Base-by-base conservation (phyloP, 78 protist species). In the Goniomonas avonlea region DNA sequence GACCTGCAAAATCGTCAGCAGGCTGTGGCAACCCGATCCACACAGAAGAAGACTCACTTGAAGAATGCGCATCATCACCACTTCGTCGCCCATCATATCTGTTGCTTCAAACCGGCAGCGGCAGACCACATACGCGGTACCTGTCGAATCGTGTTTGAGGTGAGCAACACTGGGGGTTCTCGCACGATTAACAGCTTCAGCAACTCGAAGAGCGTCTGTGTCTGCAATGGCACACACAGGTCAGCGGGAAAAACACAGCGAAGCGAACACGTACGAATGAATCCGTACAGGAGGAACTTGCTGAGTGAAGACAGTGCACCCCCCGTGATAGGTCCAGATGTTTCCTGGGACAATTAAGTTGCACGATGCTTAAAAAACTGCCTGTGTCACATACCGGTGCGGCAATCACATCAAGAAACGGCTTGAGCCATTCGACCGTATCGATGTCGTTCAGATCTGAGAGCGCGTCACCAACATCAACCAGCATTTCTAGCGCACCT, bases 51-150 rank as follows among this genome's bases (percentile, higher is more conserved):
- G n/a, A 50, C 27, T 3, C 32, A 87, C 84, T 70, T 93, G 91
- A 38, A 91, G 66, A 32, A 94, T 73, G 31, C 85, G 74, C 88
- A 90, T 73, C 20, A 94, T 83, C 7, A 92, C 95, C n/a, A 88
- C 94, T 63, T 94, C 95, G 73, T 94, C 98, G 48, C 80, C 66
- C 20, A 38, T 82, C 5, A 88, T 59, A 71, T 94, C 98, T 0
- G 98, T 92, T 31, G 85, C 90, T 77, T 89, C 94, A 76, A 92
- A 94, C 34, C 87, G 79, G 69, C 94, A 87, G 59, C 89, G 85
- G 32, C 94, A 83, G 35, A 87, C 95, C 0, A 91, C 86, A 7
- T 85, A 63, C 23, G 87, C 90, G n/a, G 91, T 86, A 17, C 17
- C 32, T 20, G 38, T 25, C 29, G 89, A 56, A 23, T 59, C 40